Conservation (phyloP, 2,329 filamentous ascomycete genomes). For the Chaetomiaceae sp. region DNA sequence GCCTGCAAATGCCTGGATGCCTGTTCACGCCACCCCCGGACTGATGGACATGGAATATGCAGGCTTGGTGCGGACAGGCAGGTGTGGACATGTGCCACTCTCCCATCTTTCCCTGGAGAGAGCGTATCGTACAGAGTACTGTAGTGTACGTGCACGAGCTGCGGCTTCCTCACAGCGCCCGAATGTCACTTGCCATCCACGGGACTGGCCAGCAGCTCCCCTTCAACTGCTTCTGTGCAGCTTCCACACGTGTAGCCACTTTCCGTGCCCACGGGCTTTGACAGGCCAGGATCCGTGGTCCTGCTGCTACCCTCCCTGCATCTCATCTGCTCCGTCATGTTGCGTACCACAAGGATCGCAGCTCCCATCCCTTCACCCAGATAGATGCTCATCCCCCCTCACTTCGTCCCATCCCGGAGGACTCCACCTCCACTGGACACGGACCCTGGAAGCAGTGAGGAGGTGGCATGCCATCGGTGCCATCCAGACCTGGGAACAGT, state of each 20-base stretch:
- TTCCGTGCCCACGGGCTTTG: slow-evolving; percentile 14
- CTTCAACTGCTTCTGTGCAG: slow-evolving; percentile 16
- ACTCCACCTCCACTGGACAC: not conserved
- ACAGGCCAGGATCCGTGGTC: not conserved
- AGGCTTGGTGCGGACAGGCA: too few species aligned
- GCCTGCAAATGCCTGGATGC: too few species aligned
- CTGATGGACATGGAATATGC: too few species aligned
- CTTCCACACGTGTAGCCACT: slow-evolving; percentile 26
- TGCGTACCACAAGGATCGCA: not conserved
- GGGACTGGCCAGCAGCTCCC: not conserved
- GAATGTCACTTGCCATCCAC: not conserved
- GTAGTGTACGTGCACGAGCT: too few species aligned
- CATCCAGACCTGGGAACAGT: not conserved
- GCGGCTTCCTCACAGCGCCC: too few species aligned
- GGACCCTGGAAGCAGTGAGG: not conserved
- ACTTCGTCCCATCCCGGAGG: not conserved
- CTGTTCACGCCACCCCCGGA: too few species aligned
- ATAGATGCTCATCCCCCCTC: not conserved
- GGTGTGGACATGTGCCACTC: too few species aligned
- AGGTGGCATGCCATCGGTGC: not conserved
- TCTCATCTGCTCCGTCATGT: not conserved
- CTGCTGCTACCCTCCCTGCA: not conserved
- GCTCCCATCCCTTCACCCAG: not conserved
- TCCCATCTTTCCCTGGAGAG: too few species aligned
- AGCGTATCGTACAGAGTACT: too few species aligned